These are phyloP conservation scores for Thecamonas trahens DNA, from an alignment of 78 protist species.

Conservation along the genomic window DNA sequence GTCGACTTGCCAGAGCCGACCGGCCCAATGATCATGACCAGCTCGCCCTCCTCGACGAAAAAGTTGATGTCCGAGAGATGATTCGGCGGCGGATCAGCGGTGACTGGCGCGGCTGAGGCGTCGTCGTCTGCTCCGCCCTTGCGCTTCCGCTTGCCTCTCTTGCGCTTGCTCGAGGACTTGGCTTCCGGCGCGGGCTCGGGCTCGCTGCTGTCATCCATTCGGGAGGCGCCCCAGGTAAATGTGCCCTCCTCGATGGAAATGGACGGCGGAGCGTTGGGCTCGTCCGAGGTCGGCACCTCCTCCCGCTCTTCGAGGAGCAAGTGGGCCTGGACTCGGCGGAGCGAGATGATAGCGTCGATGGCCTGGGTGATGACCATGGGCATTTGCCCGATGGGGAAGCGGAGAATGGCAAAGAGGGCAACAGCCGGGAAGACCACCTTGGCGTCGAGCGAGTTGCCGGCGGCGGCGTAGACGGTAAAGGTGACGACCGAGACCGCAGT, in stretches of 20 bases:
- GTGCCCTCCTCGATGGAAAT: not conserved
- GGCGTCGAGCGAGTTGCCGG: constrained; percentile 53
- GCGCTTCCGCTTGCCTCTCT: too few species aligned
- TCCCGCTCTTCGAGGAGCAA: constrained; percentile 22
- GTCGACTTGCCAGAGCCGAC: constrained; percentile 87
- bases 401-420: constrained; percentile 71
- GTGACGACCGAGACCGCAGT: constrained; percentile 52
- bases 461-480: constrained; percentile 37
- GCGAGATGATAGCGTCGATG: constrained; percentile 64
- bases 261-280: not conserved
- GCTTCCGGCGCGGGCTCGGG: too few species aligned
- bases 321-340: constrained; percentile 55
- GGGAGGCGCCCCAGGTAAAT: not conserved
- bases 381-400: constrained; percentile 73
- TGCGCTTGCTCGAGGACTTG: too few species aligned
- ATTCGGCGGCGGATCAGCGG: too few species aligned
- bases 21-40: constrained; percentile 68
- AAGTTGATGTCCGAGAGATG: not conserved
- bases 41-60: constrained; percentile 14
- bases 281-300: not conserved
- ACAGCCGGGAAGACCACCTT: constrained; percentile 72
- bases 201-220: too few species aligned
- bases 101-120: not conserved
- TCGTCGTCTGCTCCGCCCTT: too few species aligned
- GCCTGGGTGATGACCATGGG: constrained; percentile 48